A percentile compares a stretch with the other conserved stretches of the same genome.
These are phyloP conservation scores for Trametopsis cervina DNA, from an alignment of 768 basidiomycete genomes.

Conservation along the genomic window DNA sequence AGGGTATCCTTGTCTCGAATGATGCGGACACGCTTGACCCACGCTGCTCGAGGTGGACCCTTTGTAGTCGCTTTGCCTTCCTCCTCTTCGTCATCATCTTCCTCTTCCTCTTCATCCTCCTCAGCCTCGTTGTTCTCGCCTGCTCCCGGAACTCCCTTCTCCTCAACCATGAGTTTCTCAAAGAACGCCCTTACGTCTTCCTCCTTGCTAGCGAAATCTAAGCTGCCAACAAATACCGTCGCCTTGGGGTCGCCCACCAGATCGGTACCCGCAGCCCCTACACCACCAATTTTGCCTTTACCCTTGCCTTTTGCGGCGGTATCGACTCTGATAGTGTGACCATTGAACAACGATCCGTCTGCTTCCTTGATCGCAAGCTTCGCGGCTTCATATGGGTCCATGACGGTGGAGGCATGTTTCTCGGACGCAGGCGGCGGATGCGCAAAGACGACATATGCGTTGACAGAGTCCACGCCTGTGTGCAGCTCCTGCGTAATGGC, in stretches of 20 bases:
- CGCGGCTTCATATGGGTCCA: conserved; percentile 72
- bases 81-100: conserved; percentile 20
- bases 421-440: conserved; percentile 44
- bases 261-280: conserved; percentile 18
- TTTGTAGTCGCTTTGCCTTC: conserved; percentile 12
- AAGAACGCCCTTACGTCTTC: conserved; percentile 86
- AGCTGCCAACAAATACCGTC: conserved; percentile 85
- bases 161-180: conserved; percentile 64
- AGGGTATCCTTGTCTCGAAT: conserved; percentile 88
- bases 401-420: conserved; percentile 16
- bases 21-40: conserved; percentile 84
- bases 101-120: conserved; percentile 22
- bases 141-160: conserved; percentile 52
- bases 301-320: conserved; percentile 34
- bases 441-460: conserved; percentile 90
- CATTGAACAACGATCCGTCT: conserved; percentile 71
- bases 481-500: conserved; percentile 94
- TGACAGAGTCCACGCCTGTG: conserved; percentile 62
- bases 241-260: conserved; percentile 63
- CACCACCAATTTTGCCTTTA: conserved; percentile 10
- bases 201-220: conserved; percentile 89
- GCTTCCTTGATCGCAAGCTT: conserved; percentile 46
- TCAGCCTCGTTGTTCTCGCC: conserved; percentile 22
- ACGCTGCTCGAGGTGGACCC: too few relatives aligned
- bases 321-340: conserved; percentile 76